These are phyloP conservation scores for Silene vulgaris DNA, from an alignment of 179 eudicot species.

Conservation along the genomic window DNA sequence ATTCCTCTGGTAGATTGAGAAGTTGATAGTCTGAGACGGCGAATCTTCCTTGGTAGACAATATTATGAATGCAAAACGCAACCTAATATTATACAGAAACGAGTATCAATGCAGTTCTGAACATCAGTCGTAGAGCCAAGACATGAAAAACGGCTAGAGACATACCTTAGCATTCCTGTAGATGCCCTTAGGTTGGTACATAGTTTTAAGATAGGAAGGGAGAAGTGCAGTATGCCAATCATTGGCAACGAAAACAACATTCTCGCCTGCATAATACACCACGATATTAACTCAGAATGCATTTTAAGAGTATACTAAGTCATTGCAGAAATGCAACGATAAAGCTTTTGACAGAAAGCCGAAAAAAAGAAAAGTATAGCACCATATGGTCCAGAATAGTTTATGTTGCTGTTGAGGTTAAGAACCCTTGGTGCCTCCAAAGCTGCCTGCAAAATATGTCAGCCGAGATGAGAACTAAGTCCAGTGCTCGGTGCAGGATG, in stretches of 20 bases:
- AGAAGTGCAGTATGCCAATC: slow-evolving; percentile 92
- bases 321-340: not conserved
- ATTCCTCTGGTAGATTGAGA: slow-evolving; percentile 66
- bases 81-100: slow-evolving; percentile 37
- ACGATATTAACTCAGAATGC: not conserved
- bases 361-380: not conserved
- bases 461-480: slow-evolving; percentile 2
- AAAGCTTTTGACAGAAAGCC: not conserved
- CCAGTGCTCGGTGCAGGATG: too few relatives aligned
- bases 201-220: slow-evolving; percentile 68
- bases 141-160: not conserved
- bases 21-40: slow-evolving; percentile 52
- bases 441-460: slow-evolving; percentile 58
- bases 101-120: not conserved
- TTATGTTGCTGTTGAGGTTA: slow-evolving; percentile 51
- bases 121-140: not conserved
- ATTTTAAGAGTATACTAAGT: too few relatives aligned
- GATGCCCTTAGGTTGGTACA: slow-evolving; percentile 62
- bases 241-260: slow-evolving; percentile 75
- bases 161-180: slow-evolving; percentile 64
- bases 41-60: slow-evolving; percentile 90
- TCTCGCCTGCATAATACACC: slow-evolving; percentile 52
- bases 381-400: slow-evolving; percentile 88
- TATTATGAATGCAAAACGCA: slow-evolving; percentile 92
- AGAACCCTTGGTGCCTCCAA: slow-evolving; percentile 82